Percentiles rank a stretch among this genome's conserved stretches.
phyloP scores from a whole-genome alignment of 1,284 basidiomycete species.

The Gomphus sp. region DNA sequence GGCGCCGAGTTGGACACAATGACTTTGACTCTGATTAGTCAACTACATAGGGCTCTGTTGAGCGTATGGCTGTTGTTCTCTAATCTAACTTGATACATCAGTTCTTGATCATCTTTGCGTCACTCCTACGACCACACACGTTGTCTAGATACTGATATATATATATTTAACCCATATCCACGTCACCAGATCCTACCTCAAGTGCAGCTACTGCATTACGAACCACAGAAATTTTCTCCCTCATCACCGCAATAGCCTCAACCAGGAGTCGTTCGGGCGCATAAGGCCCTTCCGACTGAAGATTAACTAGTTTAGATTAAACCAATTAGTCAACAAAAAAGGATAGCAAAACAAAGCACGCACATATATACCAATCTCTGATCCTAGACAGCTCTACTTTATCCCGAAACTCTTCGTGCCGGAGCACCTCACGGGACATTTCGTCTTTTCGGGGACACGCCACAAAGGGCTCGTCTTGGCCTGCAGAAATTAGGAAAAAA shows the following conservation, averaged over 20 bases:
- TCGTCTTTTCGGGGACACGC: constrained; percentile 69
- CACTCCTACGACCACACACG: no score
- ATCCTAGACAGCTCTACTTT: constrained; percentile 80
- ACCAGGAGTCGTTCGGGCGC: constrained; percentile 77
- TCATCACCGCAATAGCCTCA: constrained; percentile 78
- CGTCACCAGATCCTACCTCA: not conserved
- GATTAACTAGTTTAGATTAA: constrained; percentile 48
- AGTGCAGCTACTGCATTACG: constrained; percentile 45
- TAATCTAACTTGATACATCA: no score
- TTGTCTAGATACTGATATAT: not conserved
- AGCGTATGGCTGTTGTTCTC: no score
- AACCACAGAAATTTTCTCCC: constrained; percentile 65
- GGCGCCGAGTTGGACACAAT: no score
- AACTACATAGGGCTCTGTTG: no score
- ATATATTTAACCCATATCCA: not conserved
- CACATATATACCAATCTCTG: constrained; percentile 92
- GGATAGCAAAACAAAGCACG: constrained; percentile 16
- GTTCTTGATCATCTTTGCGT: no score
- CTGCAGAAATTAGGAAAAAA: constrained; percentile 11
- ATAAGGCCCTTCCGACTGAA: constrained; percentile 90
- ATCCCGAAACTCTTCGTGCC: constrained; percentile 87
- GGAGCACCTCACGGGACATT: constrained; percentile 87
- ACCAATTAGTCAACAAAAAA: not conserved
- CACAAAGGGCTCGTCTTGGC: constrained; percentile 55
- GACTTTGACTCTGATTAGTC: no score